Conservation (phyloP, 176 grass and related monocot genomes). For the Urochloa ruziziensis region DNA sequence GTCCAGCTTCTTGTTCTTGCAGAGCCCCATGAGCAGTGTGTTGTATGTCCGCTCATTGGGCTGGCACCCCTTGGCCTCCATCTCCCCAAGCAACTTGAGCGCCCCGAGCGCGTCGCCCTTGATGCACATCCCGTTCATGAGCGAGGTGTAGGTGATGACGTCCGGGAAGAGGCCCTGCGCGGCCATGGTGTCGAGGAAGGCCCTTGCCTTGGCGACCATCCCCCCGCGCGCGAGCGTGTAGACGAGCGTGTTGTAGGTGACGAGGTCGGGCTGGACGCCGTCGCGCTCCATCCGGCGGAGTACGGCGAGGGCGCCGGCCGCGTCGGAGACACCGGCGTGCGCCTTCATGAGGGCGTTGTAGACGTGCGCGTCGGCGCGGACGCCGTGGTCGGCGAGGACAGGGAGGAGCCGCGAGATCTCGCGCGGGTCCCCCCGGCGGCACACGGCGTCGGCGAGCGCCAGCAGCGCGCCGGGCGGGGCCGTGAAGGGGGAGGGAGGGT, state of each 20-base stretch:
- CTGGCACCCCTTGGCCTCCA: slow-evolving; percentile 64
- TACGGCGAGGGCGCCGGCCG: slow-evolving; percentile 52
- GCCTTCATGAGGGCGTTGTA: slow-evolving; percentile 94
- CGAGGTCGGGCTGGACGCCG: slow-evolving; percentile 76
- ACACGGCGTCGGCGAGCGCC: slow-evolving; percentile 65
- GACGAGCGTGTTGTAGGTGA: slow-evolving; percentile 88
- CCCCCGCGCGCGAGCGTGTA: slow-evolving; percentile 72
- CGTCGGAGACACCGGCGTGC: slow-evolving; percentile 57
- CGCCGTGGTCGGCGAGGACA: slow-evolving; percentile 54
- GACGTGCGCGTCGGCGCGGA: slow-evolving; percentile 68
- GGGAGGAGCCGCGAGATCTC: slow-evolving; percentile 62
- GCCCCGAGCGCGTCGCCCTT: slow-evolving; percentile 62
- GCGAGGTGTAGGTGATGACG: slow-evolving; percentile 74
- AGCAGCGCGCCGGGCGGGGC: slow-evolving; percentile 56
- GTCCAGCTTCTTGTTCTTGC: slow-evolving; percentile 80
- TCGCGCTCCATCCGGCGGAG: slow-evolving; percentile 70
- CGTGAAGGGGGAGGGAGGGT: neutral
- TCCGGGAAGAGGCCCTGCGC: slow-evolving; percentile 56
- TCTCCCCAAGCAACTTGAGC: slow-evolving; percentile 51
- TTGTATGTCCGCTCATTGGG: slow-evolving; percentile 81
- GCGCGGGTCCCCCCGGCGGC: slow-evolving; percentile 53
- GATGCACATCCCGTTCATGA: slow-evolving; percentile 92
- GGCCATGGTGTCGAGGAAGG: slow-evolving; percentile 64
- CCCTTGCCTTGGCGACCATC: slow-evolving; percentile 65
- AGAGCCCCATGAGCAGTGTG: slow-evolving; percentile 81